Percentiles rank a stretch among this genome's conserved stretches.
Conservation (phyloP, 2,329 filamentous ascomycete genomes). For the Aspergillus phoenicis region DNA sequence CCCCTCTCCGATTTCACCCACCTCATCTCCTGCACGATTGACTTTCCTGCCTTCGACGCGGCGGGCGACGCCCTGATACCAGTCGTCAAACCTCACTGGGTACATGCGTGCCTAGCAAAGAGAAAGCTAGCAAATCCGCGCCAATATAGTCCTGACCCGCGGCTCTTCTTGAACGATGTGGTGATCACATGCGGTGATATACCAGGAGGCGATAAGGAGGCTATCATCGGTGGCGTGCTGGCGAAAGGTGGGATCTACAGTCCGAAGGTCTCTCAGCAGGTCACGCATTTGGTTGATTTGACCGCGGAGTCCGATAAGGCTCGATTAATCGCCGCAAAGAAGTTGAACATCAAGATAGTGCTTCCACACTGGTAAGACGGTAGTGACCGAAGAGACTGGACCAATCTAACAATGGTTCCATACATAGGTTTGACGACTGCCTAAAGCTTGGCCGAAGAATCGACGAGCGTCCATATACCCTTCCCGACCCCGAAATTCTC, state of each 20-base stretch:
- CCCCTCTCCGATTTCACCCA: slow-evolving; percentile 59
- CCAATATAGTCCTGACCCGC: slow-evolving; percentile 86
- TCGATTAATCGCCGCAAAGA: slow-evolving; percentile 61
- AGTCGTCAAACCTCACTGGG: slow-evolving; percentile 81
- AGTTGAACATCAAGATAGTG: slow-evolving; percentile 76
- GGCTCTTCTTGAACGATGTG: slow-evolving; percentile 85
- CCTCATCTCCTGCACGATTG: slow-evolving; percentile 75
- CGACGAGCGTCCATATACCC: slow-evolving; percentile 79
- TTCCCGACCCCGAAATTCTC: slow-evolving; percentile 87
- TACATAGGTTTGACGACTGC: slow-evolving; percentile 86
- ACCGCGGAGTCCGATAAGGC: slow-evolving; percentile 71
- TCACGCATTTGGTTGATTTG: slow-evolving; percentile 87
- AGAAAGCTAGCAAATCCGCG: slow-evolving; percentile 74
- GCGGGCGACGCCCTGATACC: slow-evolving; percentile 77
- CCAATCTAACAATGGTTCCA: slow-evolving; percentile 21
- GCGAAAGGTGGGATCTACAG: slow-evolving; percentile 86
- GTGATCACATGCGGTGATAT: slow-evolving; percentile 81
- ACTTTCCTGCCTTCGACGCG: slow-evolving; percentile 84
- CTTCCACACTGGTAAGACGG: slow-evolving; percentile 79
- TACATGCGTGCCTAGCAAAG: slow-evolving; percentile 69
- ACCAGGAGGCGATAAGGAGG: slow-evolving; percentile 83
- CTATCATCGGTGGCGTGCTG: slow-evolving; percentile 84
- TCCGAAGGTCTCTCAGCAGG: slow-evolving; percentile 68
- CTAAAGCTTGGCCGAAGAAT: slow-evolving; percentile 90
- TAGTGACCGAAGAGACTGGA: background rate